These are phyloP conservation scores for Debaryomyces udenii DNA, from an alignment of 1,139 yeast species.

Conservation along the genomic window DNA sequence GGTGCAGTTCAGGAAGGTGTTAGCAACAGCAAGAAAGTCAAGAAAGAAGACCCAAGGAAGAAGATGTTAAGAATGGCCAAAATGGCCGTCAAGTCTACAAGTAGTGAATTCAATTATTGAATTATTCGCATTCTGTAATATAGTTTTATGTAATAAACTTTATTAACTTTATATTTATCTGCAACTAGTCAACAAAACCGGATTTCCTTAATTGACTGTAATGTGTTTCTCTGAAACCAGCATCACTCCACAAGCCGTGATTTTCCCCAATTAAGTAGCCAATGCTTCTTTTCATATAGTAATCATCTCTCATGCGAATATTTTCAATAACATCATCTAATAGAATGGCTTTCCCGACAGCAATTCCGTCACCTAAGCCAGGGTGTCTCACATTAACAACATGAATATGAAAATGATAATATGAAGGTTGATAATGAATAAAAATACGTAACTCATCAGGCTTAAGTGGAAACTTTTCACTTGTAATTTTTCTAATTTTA, in stretches of 20 bases:
- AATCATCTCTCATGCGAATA: conserved; percentile 53
- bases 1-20: conserved; percentile 23
- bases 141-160: conserved; percentile 3
- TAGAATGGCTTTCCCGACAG: conserved; percentile 79
- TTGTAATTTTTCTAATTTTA: conserved; percentile 51
- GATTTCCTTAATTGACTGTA: conserved; percentile 4
- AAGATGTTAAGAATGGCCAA: conserved; percentile 81
- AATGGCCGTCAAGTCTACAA: conserved; percentile 61
- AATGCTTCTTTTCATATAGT: conserved; percentile 42
- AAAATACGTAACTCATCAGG: conserved; percentile 67
- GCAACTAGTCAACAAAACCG: not conserved
- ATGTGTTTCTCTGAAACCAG: conserved; percentile 24
- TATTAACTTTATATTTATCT: not conserved
- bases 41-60: conserved; percentile 64
- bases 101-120: conserved; percentile 74
- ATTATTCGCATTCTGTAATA: conserved; percentile 2
- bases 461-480: conserved; percentile 39
- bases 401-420: conserved; percentile 93
- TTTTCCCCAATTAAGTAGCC: conserved; percentile 72
- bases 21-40: conserved; percentile 31
- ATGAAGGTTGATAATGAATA: conserved; percentile 93
- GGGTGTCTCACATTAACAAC: conserved; percentile 76
- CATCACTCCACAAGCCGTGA: conserved; percentile 71
- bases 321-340: conserved; percentile 83
- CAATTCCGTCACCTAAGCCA: conserved; percentile 72